Base-by-base conservation (phyloP, 257 asterid genomes). In the Marsdenia floribunda region DNA sequence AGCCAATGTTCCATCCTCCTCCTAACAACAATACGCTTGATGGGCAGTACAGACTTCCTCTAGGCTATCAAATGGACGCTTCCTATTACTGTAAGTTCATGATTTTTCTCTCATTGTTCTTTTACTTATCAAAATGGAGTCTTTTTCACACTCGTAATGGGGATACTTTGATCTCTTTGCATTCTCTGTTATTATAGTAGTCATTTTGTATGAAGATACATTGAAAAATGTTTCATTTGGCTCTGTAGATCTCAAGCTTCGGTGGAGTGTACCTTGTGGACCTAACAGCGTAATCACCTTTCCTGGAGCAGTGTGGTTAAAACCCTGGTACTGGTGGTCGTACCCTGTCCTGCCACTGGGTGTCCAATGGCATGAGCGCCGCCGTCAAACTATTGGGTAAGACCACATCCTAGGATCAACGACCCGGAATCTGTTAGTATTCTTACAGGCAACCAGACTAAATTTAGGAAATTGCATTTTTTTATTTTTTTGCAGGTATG, bases 301-400 rank as follows among this genome's bases (percentile, higher is more conserved):
- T 77, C 97, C 98, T 0, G 85, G 98, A 7, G 98, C 98, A 26
- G 80, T 88, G 4, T 93, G 97, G 92, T 70, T 93, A 61, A 93
- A 93, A 73, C 98, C 98, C 1, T 93, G 98, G 98, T 93, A 91
- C 73, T 91, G 98, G 98, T 93, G 98, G 98, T 90, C 98, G 1
- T 93, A 96, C 92, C 98, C 98, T 2, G 96, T 93, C 67, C 89
- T 93, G 55, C 98, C 98, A 4, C 71, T 93, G 0, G 98, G 97
- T 80, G 77, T 88, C 85, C 82, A 91, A 24, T 93, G 98, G 98
- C 98, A 91, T 66, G 78, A 82, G 72, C 86, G 85, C 40, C 89
- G 97, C 3, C 89, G 77, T 40, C 85, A 91, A 79, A 91, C 96
- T 71, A 82, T 93, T 15, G 98, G 98, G 98, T 93, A 80, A 76